Conservation (phyloP, 352 stramenopile genomes). For the Phytopythium mirpurense region DNA sequence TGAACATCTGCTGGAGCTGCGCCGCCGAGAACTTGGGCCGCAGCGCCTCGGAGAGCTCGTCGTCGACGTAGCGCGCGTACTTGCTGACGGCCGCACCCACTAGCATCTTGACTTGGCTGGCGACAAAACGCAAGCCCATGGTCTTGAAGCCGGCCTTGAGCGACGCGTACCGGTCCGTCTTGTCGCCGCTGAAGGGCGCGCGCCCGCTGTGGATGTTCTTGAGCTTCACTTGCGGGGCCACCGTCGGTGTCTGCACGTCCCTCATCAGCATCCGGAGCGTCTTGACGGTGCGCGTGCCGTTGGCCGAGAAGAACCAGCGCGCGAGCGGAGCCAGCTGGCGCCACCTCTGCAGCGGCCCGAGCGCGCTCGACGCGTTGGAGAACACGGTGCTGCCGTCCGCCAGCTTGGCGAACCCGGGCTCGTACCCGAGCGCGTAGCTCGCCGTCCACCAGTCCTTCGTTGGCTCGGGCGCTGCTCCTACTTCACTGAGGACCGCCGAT, state of each 20-base stretch:
- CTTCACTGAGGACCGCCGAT: no score
- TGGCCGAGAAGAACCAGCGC: conserved; percentile 23
- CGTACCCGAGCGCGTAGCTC: conserved; percentile 41
- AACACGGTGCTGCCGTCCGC: conserved; percentile 31
- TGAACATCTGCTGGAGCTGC: neutral
- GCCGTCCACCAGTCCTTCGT: conserved; percentile 35
- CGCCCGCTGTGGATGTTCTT: no score
- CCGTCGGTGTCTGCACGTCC: conserved; percentile 14
- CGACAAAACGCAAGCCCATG: no score
- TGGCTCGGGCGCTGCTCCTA: no score
- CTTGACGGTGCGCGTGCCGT: conserved; percentile 12
- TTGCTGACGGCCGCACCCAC: conserved; percentile 20
- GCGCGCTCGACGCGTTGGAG: conserved; percentile 17
- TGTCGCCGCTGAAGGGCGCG: no score
- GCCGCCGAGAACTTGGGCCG: conserved; percentile 2
- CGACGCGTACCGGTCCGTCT: no score
- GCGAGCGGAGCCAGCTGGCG: conserved; percentile 1
- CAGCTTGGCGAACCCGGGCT: conserved; percentile 29
- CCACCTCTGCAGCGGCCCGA: neutral
- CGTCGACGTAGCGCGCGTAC: conserved; percentile 36
- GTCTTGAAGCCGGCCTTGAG: no score
- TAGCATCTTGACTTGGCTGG: neutral
- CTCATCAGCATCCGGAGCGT: conserved; percentile 14
- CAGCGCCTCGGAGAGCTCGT: conserved; percentile 14
- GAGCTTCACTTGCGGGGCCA: conserved; percentile 11